Evolutionary conservation across 768 basidiomycete species (phyloP).

Genomic region (Cystobasidium ongulense): DNA sequence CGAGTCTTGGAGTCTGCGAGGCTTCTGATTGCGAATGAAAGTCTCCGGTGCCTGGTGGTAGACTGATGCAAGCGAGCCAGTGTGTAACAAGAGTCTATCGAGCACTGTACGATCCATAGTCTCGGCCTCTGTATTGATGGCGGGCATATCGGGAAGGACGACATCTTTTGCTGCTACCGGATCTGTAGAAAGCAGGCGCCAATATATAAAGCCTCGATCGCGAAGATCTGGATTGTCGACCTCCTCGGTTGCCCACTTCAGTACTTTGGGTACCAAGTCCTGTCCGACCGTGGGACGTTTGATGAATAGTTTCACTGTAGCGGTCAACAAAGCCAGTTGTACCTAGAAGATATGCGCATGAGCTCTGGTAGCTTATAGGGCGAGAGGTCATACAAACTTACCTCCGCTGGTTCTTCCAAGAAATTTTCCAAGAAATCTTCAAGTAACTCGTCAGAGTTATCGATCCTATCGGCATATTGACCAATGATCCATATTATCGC

Average conservation of each 20-base stretch:
- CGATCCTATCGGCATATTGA: conserved; percentile 88
- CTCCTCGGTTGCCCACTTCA: conserved; percentile 95
- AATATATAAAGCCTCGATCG: conserved; percentile 98
- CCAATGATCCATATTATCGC: conserved; percentile 98
- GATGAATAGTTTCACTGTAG: conserved; percentile 90
- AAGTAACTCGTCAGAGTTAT: conserved; percentile 88
- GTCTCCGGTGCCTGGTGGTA: conserved; percentile 93
- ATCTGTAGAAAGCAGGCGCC: conserved; percentile 91
- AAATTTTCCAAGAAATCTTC: conserved; percentile 85
- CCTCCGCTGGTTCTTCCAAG: conserved; percentile 82
- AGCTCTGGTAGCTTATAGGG: conserved; percentile 47
- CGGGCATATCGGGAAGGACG: conserved; percentile 83
- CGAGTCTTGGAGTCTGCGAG: conserved; percentile 16
- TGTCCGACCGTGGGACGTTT: conserved; percentile 82
- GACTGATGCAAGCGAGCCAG: conserved; percentile 86
- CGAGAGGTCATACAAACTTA: neutral
- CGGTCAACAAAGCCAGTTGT: conserved; percentile 86
- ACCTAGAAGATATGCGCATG: conserved; percentile 51
- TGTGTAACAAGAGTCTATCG: conserved; percentile 87
- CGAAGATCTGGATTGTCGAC: conserved; percentile 96
- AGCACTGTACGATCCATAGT: conserved; percentile 93
- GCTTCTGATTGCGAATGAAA: conserved; percentile 24
- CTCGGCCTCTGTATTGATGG: conserved; percentile 96
- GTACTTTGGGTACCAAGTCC: conserved; percentile 81
- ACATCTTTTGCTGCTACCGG: conserved; percentile 79